phyloP scores from a whole-genome alignment of 768 basidiomycete species.

The Paxillus involutus region DNA sequence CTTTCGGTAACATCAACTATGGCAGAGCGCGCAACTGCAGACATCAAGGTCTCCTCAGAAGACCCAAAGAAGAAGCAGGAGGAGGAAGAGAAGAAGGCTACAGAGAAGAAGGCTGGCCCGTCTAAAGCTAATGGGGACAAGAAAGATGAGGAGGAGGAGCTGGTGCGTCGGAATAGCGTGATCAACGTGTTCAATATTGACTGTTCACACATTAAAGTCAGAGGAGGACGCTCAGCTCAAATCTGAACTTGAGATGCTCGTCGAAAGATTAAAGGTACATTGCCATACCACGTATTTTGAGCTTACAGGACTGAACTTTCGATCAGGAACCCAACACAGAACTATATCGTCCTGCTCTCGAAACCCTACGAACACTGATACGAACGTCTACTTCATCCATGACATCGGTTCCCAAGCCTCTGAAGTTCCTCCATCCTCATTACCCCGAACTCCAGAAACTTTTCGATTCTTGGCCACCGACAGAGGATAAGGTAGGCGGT shows the following conservation, averaged over 20 bases:
- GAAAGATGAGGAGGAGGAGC: constrained; percentile 62
- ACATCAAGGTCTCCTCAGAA: constrained; percentile 65
- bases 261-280: constrained; percentile 86
- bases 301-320: constrained; percentile 14
- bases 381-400: constrained; percentile 97
- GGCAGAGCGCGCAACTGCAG: constrained; percentile 58
- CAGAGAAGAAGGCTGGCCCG: constrained; percentile 55
- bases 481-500: constrained; percentile 59
- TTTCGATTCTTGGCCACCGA: constrained; percentile 78
- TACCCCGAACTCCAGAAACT: constrained; percentile 84
- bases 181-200: constrained; percentile 12
- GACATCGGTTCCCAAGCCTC: constrained; percentile 98
- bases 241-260: constrained; percentile 94
- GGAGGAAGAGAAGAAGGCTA: constrained; percentile 35
- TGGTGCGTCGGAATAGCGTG: constrained; percentile 54
- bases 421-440: constrained; percentile 95
- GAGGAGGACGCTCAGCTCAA: constrained; percentile 95
- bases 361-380: constrained; percentile 91
- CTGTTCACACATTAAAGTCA: constrained; percentile 47
- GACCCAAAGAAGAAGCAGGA: constrained; percentile 73
- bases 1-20: constrained; percentile 35
- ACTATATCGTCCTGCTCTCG: constrained; percentile 87
- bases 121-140: constrained; percentile 57
- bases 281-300: background rate
- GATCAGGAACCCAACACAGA: constrained; percentile 82